A percentile compares a stretch with the other conserved stretches of the same genome.
phyloP scores from a whole-genome alignment of 257 asterid genomes.

The Gentiana macrophylla region DNA sequence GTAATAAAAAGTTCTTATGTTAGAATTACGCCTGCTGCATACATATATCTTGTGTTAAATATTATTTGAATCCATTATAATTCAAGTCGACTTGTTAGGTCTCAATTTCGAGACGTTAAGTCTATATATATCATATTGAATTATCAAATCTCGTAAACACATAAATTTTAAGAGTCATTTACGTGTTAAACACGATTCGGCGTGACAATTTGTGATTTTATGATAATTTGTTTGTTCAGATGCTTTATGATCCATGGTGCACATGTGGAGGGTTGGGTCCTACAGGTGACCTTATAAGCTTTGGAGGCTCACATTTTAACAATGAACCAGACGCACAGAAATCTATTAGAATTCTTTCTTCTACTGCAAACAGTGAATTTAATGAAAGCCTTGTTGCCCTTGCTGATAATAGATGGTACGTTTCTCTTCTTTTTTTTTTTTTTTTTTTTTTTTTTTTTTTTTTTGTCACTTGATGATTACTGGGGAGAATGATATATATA shows the following conservation, averaged over 20 bases:
- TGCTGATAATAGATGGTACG: constrained; percentile 47
- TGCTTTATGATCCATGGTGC: constrained; percentile 79
- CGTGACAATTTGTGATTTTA: neutral
- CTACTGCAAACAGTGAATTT: constrained; percentile 30
- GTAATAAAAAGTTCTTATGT: no score
- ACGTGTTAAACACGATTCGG: no score
- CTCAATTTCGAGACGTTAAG: no score
- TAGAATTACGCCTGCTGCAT: no score
- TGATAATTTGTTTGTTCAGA: constrained; percentile 16
- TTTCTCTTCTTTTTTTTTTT: neutral
- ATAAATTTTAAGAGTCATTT: neutral
- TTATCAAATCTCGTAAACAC: neutral
- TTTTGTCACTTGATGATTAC: no score
- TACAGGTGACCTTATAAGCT: constrained; percentile 50
- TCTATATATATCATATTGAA: no score
- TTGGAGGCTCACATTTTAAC: constrained; percentile 41
- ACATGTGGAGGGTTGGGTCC: constrained; percentile 63
- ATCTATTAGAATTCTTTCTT: constrained; percentile 32
- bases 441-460: neutral
- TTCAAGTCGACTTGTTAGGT: no score
- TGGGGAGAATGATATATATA: no score
- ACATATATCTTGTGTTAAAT: no score
- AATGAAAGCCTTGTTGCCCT: constrained; percentile 40
- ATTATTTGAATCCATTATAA: no score
- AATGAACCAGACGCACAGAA: constrained; percentile 29